These are phyloP conservation scores for Pichia nakasei DNA, from an alignment of 805 yeast species.

Conservation along the genomic window DNA sequence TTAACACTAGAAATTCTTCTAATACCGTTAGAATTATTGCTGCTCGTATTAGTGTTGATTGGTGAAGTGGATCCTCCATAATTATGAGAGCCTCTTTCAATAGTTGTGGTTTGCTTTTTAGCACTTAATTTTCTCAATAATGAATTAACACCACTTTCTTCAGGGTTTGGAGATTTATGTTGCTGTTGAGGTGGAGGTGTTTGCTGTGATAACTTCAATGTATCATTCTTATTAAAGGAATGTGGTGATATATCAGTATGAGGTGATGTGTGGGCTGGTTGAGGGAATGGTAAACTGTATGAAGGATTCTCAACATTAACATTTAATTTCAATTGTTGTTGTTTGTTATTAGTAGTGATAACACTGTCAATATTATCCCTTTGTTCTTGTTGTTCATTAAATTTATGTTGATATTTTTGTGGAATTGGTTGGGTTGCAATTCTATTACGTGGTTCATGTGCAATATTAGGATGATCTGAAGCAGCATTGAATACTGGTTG, in stretches of 20 bases:
- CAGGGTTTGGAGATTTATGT: conserved; percentile 11
- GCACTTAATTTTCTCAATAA: conserved; percentile 27
- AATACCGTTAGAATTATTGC: conserved; percentile 24
- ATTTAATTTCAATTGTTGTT: neutral
- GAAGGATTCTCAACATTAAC: conserved; percentile 28
- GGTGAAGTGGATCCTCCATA: neutral
- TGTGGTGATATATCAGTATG: conserved; percentile 19
- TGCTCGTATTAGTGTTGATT: neutral
- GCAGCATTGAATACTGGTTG: conserved; percentile 11
- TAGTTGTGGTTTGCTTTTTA: neutral
- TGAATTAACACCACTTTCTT: conserved; percentile 18
- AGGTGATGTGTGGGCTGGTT: conserved; percentile 36
- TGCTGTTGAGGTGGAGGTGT: conserved; percentile 14
- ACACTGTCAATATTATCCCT: neutral
- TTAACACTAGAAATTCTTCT: conserved; percentile 57
- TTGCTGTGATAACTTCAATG: conserved; percentile 9
- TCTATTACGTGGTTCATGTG: conserved; percentile 13
- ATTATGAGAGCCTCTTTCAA: neutral
- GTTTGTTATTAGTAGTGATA: neutral
- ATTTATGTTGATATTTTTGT: conserved; percentile 12
- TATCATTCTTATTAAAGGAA: conserved; percentile 8
- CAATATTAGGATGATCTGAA: conserved; percentile 9
- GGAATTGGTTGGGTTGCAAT: conserved; percentile 22
- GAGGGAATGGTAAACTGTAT: conserved; percentile 31
- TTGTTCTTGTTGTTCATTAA: neutral